Conservation (phyloP, 208 protist genomes). For the Trypanosoma rangeli region DNA sequence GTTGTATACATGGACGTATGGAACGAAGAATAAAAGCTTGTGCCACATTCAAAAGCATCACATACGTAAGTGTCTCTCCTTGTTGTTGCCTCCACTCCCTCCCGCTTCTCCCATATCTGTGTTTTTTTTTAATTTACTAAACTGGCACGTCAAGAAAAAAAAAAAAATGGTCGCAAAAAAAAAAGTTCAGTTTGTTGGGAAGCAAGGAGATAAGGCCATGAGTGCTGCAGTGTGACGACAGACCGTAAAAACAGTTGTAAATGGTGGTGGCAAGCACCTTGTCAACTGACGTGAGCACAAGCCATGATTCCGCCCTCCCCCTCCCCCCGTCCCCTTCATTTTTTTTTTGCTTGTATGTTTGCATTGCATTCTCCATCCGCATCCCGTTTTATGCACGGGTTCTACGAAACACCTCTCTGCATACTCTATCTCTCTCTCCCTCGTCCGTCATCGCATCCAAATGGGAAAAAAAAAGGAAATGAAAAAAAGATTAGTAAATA, state of each 20-base stretch:
- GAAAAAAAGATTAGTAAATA: too few species aligned
- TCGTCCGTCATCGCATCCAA: background rate
- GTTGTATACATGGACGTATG: background rate
- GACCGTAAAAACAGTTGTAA: too few species aligned
- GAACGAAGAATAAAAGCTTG: background rate
- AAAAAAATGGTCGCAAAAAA: too few species aligned
- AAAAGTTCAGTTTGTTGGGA: too few species aligned
- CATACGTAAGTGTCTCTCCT: background rate
- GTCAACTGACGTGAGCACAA: too few species aligned
- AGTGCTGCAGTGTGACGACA: too few species aligned
- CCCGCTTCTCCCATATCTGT: background rate
- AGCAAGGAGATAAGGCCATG: too few species aligned
- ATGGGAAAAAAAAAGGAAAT: background rate
- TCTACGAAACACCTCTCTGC: background rate
- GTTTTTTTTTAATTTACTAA: background rate
- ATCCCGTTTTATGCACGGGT: background rate
- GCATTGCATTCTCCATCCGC: background rate
- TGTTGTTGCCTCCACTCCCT: background rate
- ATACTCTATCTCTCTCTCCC: background rate
- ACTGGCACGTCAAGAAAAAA: too few species aligned
- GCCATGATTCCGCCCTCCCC: background rate
- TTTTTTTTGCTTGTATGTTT: background rate
- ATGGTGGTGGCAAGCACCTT: too few species aligned
- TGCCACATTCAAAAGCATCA: background rate
- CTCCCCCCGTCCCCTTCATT: background rate